Evolutionary conservation across 2,329 filamentous ascomycete species (phyloP).

Genomic region (Achaetomium macrosporum): DNA sequence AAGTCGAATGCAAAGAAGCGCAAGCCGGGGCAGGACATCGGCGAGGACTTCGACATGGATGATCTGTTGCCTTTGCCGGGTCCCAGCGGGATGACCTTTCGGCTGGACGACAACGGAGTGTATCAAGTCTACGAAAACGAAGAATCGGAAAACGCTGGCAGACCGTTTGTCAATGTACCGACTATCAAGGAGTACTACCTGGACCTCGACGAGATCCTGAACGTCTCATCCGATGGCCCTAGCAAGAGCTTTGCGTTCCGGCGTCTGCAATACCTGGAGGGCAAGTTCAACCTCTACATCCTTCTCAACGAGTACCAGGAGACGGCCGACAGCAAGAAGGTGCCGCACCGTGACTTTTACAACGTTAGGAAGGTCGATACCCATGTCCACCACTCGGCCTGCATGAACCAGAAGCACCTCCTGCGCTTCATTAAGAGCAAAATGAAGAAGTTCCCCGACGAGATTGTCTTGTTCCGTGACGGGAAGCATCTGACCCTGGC

Average conservation of each 20-base stretch:
- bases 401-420: conserved; percentile 99
- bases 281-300: conserved; percentile 91
- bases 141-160: conserved; percentile 53
- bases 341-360: conserved; percentile 97
- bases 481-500: conserved; percentile 84
- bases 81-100: conserved; percentile 65
- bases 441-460: conserved; percentile 97
- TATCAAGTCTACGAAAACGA: conserved; percentile 84
- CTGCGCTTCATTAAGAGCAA: conserved; percentile 99
- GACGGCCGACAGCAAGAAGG: conserved; percentile 94
- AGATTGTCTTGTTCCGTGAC: conserved; percentile 87
- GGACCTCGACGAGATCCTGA: conserved; percentile 80
- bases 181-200: conserved; percentile 94
- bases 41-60: conserved; percentile 31
- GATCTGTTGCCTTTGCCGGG: conserved; percentile 41
- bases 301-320: conserved; percentile 97
- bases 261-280: conserved; percentile 89
- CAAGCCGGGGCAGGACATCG: conserved; percentile 85
- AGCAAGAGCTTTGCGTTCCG: conserved; percentile 97
- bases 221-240: conserved; percentile 89
- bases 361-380: conserved; percentile 98
- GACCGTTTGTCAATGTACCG: conserved; percentile 76
- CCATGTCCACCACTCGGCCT: conserved; percentile 97
- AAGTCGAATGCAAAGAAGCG: conserved; percentile 54
- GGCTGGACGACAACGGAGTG: conserved; percentile 76